A percentile compares a stretch with the other conserved stretches of the same genome.
Conservation (phyloP, 805 yeast genomes). For the Cyberlindnera euphorbiiphila region DNA sequence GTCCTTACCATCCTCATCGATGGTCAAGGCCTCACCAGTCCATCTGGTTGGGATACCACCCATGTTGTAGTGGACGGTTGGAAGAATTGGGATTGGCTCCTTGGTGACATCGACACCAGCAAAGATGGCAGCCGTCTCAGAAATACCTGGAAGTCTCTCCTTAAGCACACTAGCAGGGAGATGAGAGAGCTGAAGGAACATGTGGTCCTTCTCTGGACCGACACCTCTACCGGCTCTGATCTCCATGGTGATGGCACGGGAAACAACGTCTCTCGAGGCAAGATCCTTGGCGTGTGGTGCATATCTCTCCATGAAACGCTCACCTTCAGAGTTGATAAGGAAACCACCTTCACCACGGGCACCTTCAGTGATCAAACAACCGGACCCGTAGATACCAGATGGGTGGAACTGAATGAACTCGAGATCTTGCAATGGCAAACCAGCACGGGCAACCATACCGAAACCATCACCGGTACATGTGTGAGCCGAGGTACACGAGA, state of each 20-base stretch:
- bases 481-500: conserved; percentile 98
- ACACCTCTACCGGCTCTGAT: conserved; percentile 99
- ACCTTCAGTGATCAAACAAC: conserved; percentile 98
- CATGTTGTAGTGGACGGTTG: conserved; percentile 99
- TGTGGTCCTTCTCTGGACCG: conserved; percentile 93
- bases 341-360: conserved; percentile 99
- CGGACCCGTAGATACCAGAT: conserved; percentile 98
- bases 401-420: conserved; percentile 99
- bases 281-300: conserved; percentile 98
- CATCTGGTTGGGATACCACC: conserved; percentile 99
- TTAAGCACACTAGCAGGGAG: conserved; percentile 86
- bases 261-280: conserved; percentile 97
- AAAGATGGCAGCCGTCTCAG: conserved; percentile 96
- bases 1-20: conserved; percentile 85
- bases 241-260: conserved; percentile 98
- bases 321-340: conserved; percentile 95
- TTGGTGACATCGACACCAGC: conserved; percentile 99
- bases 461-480: conserved; percentile 99
- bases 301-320: conserved; percentile 98
- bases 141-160: conserved; percentile 98
- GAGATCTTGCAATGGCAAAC: conserved; percentile 94
- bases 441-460: conserved; percentile 98
- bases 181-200: conserved; percentile 89
- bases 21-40: conserved; percentile 89
- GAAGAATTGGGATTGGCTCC: conserved; percentile 97